Evolutionary conservation across 2,329 filamentous ascomycete species (phyloP).

Genomic region (Cladophialophora immunda): DNA sequence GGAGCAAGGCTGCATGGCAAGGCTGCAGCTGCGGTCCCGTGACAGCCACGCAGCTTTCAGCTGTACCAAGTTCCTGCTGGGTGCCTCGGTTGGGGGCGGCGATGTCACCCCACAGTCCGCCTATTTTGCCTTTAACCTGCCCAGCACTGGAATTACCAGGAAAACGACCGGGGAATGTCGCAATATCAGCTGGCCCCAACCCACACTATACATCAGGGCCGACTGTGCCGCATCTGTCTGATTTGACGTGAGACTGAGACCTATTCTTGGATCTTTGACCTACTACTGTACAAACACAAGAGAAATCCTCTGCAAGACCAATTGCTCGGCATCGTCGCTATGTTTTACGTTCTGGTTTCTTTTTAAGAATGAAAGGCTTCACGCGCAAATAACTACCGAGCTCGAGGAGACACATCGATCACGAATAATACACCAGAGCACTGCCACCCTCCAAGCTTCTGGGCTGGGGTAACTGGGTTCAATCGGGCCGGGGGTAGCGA

Average conservation of each 20-base stretch:
- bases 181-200: background rate
- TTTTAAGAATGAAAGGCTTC: background rate
- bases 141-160: too few relatives aligned
- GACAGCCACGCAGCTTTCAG: too few relatives aligned
- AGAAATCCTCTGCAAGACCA: background rate
- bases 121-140: too few relatives aligned
- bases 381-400: background rate
- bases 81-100: too few relatives aligned
- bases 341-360: background rate
- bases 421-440: background rate
- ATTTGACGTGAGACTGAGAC: constrained; percentile 16
- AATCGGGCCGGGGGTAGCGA: background rate
- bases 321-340: background rate
- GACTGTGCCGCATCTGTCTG: constrained; percentile 1
- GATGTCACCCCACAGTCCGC: too few relatives aligned
- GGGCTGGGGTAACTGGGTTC: background rate
- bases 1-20: too few relatives aligned
- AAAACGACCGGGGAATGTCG: background rate
- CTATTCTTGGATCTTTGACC: constrained; percentile 18
- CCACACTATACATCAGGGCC: background rate
- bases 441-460: background rate
- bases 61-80: too few relatives aligned
- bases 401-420: background rate
- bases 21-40: too few relatives aligned
- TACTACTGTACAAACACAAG: background rate